Percentiles rank a stretch among this genome's conserved stretches.
Evolutionary conservation across 2,329 filamentous ascomycete species (phyloP).

Genomic region (Pseudocercospora fijiensis): DNA sequence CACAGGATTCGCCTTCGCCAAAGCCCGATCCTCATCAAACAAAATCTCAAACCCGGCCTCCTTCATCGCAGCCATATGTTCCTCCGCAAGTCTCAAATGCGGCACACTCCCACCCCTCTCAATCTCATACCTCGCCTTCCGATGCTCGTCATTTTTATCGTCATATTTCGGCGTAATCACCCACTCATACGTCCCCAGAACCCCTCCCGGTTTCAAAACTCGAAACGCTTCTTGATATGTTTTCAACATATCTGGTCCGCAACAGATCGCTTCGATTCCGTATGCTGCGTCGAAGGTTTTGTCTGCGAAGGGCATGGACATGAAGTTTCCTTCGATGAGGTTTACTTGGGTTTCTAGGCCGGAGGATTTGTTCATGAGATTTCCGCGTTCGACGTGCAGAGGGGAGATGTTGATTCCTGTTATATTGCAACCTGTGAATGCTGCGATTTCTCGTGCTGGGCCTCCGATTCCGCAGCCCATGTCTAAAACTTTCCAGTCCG

Average conservation of each 20-base stretch:
- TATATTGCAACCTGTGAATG: conserved; percentile 32
- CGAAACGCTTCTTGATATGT: conserved; percentile 34
- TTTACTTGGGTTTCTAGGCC: conserved; percentile 71
- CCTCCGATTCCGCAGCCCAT: conserved; percentile 38
- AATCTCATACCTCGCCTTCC: conserved; percentile 31
- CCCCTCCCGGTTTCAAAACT: conserved; percentile 36
- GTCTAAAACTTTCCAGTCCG: conserved; percentile 35
- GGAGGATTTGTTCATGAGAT: conserved; percentile 71
- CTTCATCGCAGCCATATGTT: conserved; percentile 28
- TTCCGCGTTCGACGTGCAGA: conserved; percentile 33
- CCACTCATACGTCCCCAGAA: conserved; percentile 36
- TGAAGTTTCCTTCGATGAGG: conserved; percentile 70
- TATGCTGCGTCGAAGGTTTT: conserved; percentile 36
- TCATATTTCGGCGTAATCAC: conserved; percentile 36
- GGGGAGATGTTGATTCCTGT: conserved; percentile 36
- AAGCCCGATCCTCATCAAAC: conserved; percentile 33
- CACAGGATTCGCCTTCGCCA: conserved; percentile 17
- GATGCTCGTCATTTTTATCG: conserved; percentile 27
- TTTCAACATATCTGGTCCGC: conserved; percentile 30
- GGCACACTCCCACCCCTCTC: conserved; percentile 35
- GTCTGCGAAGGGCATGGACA: conserved; percentile 30
- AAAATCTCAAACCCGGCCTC: conserved; percentile 32
- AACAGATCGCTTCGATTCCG: conserved; percentile 37
- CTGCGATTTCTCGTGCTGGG: conserved; percentile 35
- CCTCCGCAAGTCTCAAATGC: conserved; percentile 28